Evolutionary conservation across 1,284 basidiomycete species (phyloP).

Genomic region (Chiua sp.): DNA sequence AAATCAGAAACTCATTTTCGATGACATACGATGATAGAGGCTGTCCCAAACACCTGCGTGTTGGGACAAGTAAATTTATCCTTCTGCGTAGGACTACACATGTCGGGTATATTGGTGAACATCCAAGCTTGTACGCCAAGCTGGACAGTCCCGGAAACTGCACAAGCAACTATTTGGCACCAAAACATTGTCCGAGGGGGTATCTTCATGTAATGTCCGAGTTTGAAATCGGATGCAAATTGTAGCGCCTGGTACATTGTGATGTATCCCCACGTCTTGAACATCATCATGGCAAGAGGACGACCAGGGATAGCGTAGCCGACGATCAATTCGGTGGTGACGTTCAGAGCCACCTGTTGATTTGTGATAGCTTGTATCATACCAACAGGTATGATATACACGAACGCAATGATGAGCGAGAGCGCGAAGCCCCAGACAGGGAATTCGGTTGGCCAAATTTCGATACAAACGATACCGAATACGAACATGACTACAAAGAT

Average conservation of each 20-base stretch:
- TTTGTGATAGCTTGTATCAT: slow-evolving; percentile 39
- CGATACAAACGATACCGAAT: slow-evolving; percentile 63
- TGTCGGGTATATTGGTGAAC: slow-evolving; percentile 37
- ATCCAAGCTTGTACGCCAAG: slow-evolving; percentile 51
- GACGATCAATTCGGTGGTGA: slow-evolving; percentile 54
- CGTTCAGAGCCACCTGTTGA: slow-evolving; percentile 54
- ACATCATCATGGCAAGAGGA: slow-evolving; percentile 54
- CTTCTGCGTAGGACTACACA: slow-evolving; percentile 27
- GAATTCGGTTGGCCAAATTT: slow-evolving; percentile 61
- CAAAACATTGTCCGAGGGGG: slow-evolving; percentile 50
- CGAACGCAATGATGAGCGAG: slow-evolving; percentile 45
- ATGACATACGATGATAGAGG: slow-evolving; percentile 40
- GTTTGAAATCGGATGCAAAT: slow-evolving; percentile 52
- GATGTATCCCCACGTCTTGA: slow-evolving; percentile 46
- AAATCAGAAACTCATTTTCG: not conserved
- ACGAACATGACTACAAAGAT: slow-evolving; percentile 56
- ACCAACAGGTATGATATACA: slow-evolving; percentile 64
- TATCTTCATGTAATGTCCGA: slow-evolving; percentile 29
- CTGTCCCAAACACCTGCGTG: slow-evolving; percentile 44
- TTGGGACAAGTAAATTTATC: slow-evolving; percentile 45
- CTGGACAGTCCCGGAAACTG: slow-evolving; percentile 48
- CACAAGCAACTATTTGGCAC: slow-evolving; percentile 49
- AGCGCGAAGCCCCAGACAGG: slow-evolving; percentile 61
- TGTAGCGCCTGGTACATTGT: slow-evolving; percentile 44
- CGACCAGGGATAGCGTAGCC: slow-evolving; percentile 50